A percentile compares a stretch with the other conserved stretches of the same genome.
Evolutionary conservation across 306 rosid species (phyloP).

Genomic region (Dryas alaskensis): DNA sequence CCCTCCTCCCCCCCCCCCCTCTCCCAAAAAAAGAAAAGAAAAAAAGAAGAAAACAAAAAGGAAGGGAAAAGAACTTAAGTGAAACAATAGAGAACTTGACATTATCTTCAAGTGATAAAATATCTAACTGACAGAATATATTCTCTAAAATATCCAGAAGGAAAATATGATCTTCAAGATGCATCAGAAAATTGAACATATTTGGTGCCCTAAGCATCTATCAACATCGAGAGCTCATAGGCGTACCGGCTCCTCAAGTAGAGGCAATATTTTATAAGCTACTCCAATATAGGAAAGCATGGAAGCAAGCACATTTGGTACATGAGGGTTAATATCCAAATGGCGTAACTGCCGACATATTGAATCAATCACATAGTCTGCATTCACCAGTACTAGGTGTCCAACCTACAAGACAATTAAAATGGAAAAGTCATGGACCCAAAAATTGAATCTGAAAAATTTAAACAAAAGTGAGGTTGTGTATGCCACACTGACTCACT

Average conservation of each 20-base stretch:
- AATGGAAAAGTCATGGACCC: slow-evolving; percentile 15
- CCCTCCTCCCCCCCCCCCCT: not conserved
- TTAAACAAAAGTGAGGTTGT: slow-evolving; percentile 9
- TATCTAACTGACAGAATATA: not conserved
- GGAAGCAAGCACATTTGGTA: slow-evolving; percentile 83
- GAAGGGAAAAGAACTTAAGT: not conserved
- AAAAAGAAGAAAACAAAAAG: not conserved
- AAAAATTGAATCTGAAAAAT: not conserved
- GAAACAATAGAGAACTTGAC: not conserved
- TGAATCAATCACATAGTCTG: slow-evolving; percentile 93
- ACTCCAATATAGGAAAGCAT: slow-evolving; percentile 88
- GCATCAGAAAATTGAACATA: slow-evolving; percentile 16
- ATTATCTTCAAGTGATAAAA: not conserved
- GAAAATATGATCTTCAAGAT: slow-evolving; percentile 16
- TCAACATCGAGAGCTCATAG: slow-evolving; percentile 7
- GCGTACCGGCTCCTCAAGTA: slow-evolving; percentile 86
- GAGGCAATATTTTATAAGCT: slow-evolving; percentile 82
- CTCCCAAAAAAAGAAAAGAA: not conserved
- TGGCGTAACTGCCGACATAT: slow-evolving; percentile 85
- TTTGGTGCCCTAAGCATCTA: slow-evolving; percentile 18
- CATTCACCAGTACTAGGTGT: slow-evolving; percentile 70
- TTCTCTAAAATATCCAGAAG: not conserved
- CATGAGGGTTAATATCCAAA: slow-evolving; percentile 76
- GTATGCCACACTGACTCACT: slow-evolving; percentile 44
- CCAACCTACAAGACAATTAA: slow-evolving; percentile 62